A percentile compares a stretch with the other conserved stretches of the same genome.
These are phyloP conservation scores for Salvia miltiorrhiza DNA, from an alignment of 257 asterid species.

Conservation along the genomic window DNA sequence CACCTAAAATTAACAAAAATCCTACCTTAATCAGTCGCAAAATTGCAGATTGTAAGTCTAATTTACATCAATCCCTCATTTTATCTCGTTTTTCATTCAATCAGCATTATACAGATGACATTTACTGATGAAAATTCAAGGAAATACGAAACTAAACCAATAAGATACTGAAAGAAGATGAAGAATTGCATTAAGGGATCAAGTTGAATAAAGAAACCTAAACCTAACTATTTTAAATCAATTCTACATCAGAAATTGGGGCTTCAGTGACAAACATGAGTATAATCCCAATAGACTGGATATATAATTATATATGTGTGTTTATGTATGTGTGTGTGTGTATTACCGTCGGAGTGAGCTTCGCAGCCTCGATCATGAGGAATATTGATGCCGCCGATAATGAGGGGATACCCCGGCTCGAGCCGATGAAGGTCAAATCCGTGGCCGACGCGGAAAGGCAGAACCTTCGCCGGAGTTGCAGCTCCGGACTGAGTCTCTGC, in stretches of 20 bases:
- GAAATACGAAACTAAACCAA: not conserved
- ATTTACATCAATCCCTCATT: not conserved
- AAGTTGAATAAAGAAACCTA: not conserved
- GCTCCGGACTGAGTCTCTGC: constrained; percentile 33
- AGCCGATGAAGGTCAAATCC: constrained; percentile 92
- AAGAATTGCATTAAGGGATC: too few species aligned
- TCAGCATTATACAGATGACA: not conserved
- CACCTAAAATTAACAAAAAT: constrained; percentile 42
- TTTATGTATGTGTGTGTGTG: not conserved
- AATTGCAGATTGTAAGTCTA: not conserved
- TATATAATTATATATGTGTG: not conserved
- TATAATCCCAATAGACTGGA: not conserved
- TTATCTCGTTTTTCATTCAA: not conserved
- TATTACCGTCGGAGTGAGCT: constrained; percentile 89
- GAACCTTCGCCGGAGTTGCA: constrained; percentile 38
- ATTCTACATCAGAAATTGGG: not conserved
- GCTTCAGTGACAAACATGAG: not conserved
- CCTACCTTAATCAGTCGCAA: not conserved
- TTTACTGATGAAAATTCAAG: not conserved
- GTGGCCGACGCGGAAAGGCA: constrained; percentile 89
- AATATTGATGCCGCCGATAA: constrained; percentile 73
- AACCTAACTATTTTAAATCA: not conserved
- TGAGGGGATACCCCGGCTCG: constrained; percentile 87
- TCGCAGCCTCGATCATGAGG: constrained; percentile 90
- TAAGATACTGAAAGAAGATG: not conserved